phyloP scores from a whole-genome alignment of 2,329 filamentous ascomycete species.

The Curvularia sp. region DNA sequence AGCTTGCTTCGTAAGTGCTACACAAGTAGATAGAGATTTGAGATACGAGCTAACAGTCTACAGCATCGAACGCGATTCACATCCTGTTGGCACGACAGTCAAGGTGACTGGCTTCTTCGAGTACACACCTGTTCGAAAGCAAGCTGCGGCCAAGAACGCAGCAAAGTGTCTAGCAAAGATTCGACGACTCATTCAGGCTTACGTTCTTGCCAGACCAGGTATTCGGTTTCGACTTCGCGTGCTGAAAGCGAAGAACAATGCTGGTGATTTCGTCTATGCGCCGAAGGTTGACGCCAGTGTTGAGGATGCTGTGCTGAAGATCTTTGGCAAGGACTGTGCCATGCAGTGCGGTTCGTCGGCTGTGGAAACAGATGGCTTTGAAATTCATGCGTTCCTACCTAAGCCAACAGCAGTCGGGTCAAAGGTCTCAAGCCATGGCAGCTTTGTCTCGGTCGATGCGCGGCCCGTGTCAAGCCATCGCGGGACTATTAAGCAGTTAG shows the following conservation, averaged over 20 bases:
- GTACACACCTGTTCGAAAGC: constrained; percentile 68
- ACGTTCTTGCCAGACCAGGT: constrained; percentile 70
- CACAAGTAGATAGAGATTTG: not conserved
- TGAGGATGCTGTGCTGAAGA: constrained; percentile 66
- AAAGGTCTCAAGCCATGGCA: constrained; percentile 52
- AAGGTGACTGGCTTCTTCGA: constrained; percentile 66
- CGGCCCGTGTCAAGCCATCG: constrained; percentile 66
- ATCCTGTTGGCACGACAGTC: constrained; percentile 73
- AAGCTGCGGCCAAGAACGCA: constrained; percentile 64
- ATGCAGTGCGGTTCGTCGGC: constrained; percentile 60
- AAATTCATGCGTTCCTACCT: constrained; percentile 66
- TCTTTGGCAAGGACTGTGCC: constrained; percentile 65
- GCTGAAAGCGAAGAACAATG: constrained; percentile 59
- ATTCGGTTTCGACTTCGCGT: constrained; percentile 68
- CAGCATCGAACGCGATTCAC: constrained; percentile 53
- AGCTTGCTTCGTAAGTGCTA: constrained; percentile 51
- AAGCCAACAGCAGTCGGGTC: constrained; percentile 53
- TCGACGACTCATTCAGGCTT: constrained; percentile 66
- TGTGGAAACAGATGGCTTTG: constrained; percentile 51
- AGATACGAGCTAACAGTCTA: constrained; percentile 9
- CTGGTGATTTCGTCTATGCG: constrained; percentile 67
- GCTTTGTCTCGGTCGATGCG: constrained; percentile 72
- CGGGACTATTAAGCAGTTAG: constrained; percentile 67
- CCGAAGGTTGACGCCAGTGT: constrained; percentile 59
- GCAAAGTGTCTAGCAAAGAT: constrained; percentile 64